A percentile compares a stretch with the other conserved stretches of the same genome.
These are phyloP conservation scores for Sordaria brevicollis DNA, from an alignment of 495 filamentous ascomycete genomes.

Conservation along the genomic window DNA sequence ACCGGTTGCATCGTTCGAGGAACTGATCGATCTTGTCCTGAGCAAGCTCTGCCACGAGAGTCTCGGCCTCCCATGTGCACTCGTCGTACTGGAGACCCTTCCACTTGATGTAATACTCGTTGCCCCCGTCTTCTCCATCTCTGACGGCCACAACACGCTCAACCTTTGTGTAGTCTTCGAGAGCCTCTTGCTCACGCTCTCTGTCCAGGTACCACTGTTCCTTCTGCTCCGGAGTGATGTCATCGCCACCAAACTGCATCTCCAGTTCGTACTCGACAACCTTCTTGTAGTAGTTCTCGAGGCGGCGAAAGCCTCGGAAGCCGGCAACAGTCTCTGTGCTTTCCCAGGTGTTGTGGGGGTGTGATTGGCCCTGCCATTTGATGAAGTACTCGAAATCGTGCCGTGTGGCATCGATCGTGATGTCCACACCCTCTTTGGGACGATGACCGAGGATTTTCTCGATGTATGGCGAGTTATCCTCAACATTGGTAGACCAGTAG, in stretches of 20 bases:
- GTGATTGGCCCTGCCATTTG: conserved; percentile 94
- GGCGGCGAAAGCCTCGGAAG: conserved; percentile 62
- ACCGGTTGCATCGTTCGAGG: conserved; percentile 64
- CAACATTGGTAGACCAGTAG: conserved; percentile 51
- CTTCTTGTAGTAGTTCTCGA: conserved; percentile 91
- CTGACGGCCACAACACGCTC: conserved; percentile 82
- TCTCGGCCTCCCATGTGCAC: conserved; percentile 86
- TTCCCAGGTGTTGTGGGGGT: conserved; percentile 95
- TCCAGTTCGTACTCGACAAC: conserved; percentile 64
- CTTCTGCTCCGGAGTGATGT: conserved; percentile 70
- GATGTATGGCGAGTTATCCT: conserved; percentile 69
- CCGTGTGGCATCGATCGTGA: conserved; percentile 47
- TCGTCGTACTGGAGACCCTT: conserved; percentile 79
- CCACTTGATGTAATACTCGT: conserved; percentile 90
- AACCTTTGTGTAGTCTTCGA: conserved; percentile 77
- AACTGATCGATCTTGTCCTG: conserved; percentile 86
- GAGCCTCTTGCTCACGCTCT: conserved; percentile 71
- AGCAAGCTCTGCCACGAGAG: conserved; percentile 62
- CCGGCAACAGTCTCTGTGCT: conserved; percentile 52
- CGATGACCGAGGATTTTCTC: conserved; percentile 84
- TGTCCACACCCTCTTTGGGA: conserved; percentile 55
- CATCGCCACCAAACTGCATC: conserved; percentile 54
- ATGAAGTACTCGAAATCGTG: conserved; percentile 90
- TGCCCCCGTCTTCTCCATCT: conserved; percentile 60
- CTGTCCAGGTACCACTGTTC: conserved; percentile 88